A percentile compares a stretch with the other conserved stretches of the same genome.
Conservation (phyloP, 2,329 filamentous ascomycete species). For the Periconia sp. region DNA sequence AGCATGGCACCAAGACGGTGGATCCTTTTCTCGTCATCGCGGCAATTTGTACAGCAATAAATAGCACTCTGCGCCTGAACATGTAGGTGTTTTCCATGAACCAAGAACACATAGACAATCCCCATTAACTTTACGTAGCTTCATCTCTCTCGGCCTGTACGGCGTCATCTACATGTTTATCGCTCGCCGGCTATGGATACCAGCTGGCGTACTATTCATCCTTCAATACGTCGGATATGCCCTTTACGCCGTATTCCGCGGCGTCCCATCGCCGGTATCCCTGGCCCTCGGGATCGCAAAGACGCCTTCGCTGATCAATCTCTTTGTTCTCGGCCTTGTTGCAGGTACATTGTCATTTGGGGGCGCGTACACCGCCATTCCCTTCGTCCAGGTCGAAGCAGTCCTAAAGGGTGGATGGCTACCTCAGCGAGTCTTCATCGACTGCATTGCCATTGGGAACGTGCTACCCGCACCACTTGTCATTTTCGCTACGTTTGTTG, state of each 20-base stretch:
- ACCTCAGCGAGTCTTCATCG: slow-evolving; percentile 38
- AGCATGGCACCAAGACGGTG: slow-evolving; percentile 23
- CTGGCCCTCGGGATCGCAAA: slow-evolving; percentile 29
- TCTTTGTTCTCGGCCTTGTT: slow-evolving; percentile 28
- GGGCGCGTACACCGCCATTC: slow-evolving; percentile 39
- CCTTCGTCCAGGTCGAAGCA: slow-evolving; percentile 40
- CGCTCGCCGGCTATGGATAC: slow-evolving; percentile 23
- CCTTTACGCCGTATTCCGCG: slow-evolving; percentile 35
- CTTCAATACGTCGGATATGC: slow-evolving; percentile 33
- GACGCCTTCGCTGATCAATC: slow-evolving; percentile 30
- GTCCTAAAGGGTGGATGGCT: slow-evolving; percentile 39
- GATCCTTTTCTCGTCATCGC: slow-evolving; percentile 30
- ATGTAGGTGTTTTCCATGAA: slow-evolving; percentile 18
- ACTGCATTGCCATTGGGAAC: slow-evolving; percentile 40
- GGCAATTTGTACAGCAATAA: slow-evolving; percentile 28
- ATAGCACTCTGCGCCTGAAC: slow-evolving; percentile 28
- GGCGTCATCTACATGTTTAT: slow-evolving; percentile 23
- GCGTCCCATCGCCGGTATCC: slow-evolving; percentile 35
- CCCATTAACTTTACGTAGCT: slow-evolving; percentile 4
- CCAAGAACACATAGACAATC: too few species aligned
- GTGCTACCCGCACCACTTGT: slow-evolving; percentile 37
- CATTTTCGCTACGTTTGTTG: slow-evolving; percentile 40
- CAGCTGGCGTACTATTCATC: slow-evolving; percentile 22
- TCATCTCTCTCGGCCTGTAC: slow-evolving; percentile 28
- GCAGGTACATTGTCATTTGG: slow-evolving; percentile 38